A percentile compares a stretch with the other conserved stretches of the same genome.
phyloP scores from a whole-genome alignment of 169 alveolate species.

The Ichthyophthirius multifiliis region DNA sequence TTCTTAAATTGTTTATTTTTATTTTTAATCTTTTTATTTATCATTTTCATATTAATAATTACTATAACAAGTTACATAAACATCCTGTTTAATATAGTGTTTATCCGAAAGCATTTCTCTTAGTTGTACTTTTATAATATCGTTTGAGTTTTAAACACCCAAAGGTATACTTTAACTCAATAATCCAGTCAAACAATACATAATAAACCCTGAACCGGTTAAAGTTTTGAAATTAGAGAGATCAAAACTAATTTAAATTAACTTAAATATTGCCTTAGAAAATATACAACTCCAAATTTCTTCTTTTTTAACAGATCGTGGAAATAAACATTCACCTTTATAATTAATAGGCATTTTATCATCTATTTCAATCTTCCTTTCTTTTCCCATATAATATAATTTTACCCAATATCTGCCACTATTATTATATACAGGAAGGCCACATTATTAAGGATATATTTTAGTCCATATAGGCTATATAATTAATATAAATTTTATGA shows the following conservation, averaged over 20 bases:
- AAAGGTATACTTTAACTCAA: conserved; percentile 56
- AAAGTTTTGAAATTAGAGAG: conserved; percentile 33
- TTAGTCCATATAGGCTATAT: conserved; percentile 63
- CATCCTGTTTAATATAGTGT: conserved; percentile 48
- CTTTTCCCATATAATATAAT: conserved; percentile 79
- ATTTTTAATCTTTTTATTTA: no score
- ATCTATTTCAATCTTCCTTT: conserved; percentile 81
- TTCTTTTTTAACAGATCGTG: conserved; percentile 66
- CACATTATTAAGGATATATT: conserved; percentile 86
- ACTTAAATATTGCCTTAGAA: conserved; percentile 79
- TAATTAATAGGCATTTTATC: conserved; percentile 80
- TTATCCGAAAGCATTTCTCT: conserved; percentile 52
- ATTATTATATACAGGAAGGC: conserved; percentile 79
- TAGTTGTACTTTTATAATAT: neutral
- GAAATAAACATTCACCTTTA: conserved; percentile 70
- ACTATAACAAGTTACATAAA: conserved; percentile 52
- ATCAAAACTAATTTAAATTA: conserved; percentile 68
- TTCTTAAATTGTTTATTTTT: no score
- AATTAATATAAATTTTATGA: neutral
- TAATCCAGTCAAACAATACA: conserved; percentile 72
- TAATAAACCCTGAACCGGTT: conserved; percentile 69
- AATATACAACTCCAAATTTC: conserved; percentile 85
- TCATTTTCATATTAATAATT: conserved; percentile 41
- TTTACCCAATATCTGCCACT: conserved; percentile 85
- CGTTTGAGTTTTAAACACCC: neutral